phyloP scores from a whole-genome alignment of 495 filamentous ascomycete species.

The Aspergillus haitiensis region DNA sequence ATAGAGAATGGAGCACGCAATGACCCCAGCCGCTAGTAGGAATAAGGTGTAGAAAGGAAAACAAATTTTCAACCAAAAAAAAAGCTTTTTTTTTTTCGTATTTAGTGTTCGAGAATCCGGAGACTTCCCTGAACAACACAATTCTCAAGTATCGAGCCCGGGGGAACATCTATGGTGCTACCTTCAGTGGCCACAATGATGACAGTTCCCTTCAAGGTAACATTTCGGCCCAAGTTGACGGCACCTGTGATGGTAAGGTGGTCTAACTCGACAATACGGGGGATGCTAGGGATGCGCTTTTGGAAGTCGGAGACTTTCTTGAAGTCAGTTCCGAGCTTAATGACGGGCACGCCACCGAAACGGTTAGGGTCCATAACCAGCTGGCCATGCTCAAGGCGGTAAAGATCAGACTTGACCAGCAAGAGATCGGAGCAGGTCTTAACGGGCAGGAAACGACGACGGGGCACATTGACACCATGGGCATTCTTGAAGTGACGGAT shows the following conservation, averaged over 20 bases:
- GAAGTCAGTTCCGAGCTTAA: conserved; percentile 98
- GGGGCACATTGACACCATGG: conserved; percentile 98
- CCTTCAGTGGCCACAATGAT: conserved; percentile 99
- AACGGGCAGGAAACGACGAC: conserved; percentile 96
- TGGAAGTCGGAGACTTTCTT: conserved; percentile 99
- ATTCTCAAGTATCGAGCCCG: conserved; percentile 95
- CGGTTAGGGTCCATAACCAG: conserved; percentile 92
- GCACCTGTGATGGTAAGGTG: conserved; percentile 96
- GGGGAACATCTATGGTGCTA: conserved; percentile 95
- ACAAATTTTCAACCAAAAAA: not conserved
- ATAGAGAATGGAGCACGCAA: conserved; percentile 16
- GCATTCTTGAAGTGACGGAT: conserved; percentile 99
- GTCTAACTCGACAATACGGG: conserved; percentile 96
- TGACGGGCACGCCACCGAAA: conserved; percentile 96
- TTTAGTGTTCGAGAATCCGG: conserved; percentile 88
- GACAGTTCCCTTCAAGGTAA: conserved; percentile 97
- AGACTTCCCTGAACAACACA: conserved; percentile 98
- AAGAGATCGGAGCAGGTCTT: conserved; percentile 99
- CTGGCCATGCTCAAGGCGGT: conserved; percentile 99
- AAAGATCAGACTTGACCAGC: conserved; percentile 99
- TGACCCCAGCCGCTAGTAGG: conserved; percentile 1
- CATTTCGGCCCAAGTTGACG: conserved; percentile 92
- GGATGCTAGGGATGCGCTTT: conserved; percentile 93
- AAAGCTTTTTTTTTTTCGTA: not conserved
- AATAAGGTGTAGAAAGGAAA: conserved; percentile 12